Evolutionary conservation across 2,329 filamentous ascomycete genomes (phyloP).

Genomic region (Triangularia setosa): DNA sequence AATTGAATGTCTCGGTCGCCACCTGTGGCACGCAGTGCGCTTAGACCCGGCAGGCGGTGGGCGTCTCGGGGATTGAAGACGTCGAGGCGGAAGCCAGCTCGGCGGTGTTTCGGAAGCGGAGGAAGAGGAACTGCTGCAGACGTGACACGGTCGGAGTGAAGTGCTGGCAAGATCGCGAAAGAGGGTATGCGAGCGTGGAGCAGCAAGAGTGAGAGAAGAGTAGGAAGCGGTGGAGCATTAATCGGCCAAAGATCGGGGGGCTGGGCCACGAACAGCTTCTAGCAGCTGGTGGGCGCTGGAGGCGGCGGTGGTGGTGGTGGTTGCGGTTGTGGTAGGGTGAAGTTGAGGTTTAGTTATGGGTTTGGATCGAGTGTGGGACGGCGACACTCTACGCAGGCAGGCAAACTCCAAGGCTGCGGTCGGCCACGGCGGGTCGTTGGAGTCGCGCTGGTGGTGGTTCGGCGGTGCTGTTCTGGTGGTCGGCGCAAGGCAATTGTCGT

Average conservation of each 20-base stretch:
- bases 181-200: no score
- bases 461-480: conserved; percentile 12
- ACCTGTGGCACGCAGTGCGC: conserved; percentile 23
- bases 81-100: conserved; percentile 4
- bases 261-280: background rate
- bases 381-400: no score
- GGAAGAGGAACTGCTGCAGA: background rate
- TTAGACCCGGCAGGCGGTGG: conserved; percentile 18
- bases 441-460: conserved; percentile 14
- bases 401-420: conserved; percentile 7
- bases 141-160: background rate
- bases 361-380: no score
- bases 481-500: conserved; percentile 21
- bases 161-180: background rate
- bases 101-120: conserved; percentile 3
- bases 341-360: background rate
- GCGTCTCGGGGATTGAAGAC: conserved; percentile 7
- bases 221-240: background rate
- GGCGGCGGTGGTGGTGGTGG: conserved; percentile 6
- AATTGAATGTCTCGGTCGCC: conserved; percentile 16
- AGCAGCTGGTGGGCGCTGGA: conserved; percentile 2
- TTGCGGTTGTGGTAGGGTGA: conserved; percentile 5
- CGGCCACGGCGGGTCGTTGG: conserved; percentile 5
- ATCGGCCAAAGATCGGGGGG: background rate
- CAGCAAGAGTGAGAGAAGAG: background rate